These are phyloP conservation scores for Pythium aquatile DNA, from an alignment of 352 stramenopile genomes.

Conservation along the genomic window DNA sequence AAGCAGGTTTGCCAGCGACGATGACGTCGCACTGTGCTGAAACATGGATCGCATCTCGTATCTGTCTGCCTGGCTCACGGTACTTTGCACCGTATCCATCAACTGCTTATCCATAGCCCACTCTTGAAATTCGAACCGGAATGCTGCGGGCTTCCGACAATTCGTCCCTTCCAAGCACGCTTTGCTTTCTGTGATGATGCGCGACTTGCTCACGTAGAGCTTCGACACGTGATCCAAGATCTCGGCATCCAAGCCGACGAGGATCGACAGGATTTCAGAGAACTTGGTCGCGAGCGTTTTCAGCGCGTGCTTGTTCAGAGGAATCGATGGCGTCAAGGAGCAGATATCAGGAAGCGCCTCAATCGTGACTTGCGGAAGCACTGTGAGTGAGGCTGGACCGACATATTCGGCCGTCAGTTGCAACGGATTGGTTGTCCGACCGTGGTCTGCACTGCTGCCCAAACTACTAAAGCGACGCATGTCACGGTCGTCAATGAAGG, in stretches of 20 bases:
- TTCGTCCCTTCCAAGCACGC: constrained; percentile 68
- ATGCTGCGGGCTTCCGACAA: constrained; percentile 59
- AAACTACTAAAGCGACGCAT: constrained; percentile 65
- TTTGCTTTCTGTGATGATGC: constrained; percentile 67
- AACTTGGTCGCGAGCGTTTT: constrained; percentile 75
- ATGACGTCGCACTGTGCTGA: constrained; percentile 42
- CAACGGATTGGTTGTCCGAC: constrained; percentile 42
- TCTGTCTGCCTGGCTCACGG: constrained; percentile 58
- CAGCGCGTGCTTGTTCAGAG: constrained; percentile 62
- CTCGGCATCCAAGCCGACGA: constrained; percentile 75
- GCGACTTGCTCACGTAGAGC: constrained; percentile 73
- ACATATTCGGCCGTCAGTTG: constrained; percentile 43
- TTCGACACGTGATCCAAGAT: constrained; percentile 72
- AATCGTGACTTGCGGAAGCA: constrained; percentile 58
- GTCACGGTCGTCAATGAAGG: constrained; percentile 78
- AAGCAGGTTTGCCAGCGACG: constrained; percentile 28
- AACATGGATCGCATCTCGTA: constrained; percentile 78
- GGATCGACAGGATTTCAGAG: constrained; percentile 77
- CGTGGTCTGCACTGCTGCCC: constrained; percentile 42
- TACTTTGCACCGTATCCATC: constrained; percentile 64
- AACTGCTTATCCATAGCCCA: constrained; percentile 74
- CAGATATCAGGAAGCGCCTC: constrained; percentile 41
- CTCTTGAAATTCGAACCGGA: constrained; percentile 83
- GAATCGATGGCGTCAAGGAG: constrained; percentile 54
- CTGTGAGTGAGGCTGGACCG: constrained; percentile 46